These are phyloP conservation scores for Kurtzmaniella quercitrusa DNA, from an alignment of 1,139 yeast species.

Conservation along the genomic window DNA sequence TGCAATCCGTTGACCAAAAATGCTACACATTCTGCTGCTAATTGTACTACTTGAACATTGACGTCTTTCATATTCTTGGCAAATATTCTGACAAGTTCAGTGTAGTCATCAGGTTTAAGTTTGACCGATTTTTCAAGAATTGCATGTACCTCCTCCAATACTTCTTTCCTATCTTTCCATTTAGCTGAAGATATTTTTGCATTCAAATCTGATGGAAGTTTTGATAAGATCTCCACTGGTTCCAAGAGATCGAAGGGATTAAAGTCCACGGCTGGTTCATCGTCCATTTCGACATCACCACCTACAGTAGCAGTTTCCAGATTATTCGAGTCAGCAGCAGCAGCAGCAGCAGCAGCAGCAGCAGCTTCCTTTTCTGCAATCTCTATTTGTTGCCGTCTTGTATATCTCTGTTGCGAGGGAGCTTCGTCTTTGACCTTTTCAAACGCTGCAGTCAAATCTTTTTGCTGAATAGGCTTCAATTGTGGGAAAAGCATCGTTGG, in stretches of 20 bases:
- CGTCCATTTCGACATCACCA: slow-evolving; percentile 43
- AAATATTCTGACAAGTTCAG: slow-evolving; percentile 53
- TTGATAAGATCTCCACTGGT: slow-evolving; percentile 55
- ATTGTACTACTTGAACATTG: slow-evolving; percentile 79
- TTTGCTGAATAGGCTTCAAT: slow-evolving; percentile 88
- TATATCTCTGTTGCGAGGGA: slow-evolving; percentile 54
- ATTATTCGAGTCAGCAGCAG: slow-evolving; percentile 11
- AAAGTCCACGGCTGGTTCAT: slow-evolving; percentile 31
- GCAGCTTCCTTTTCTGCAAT: slow-evolving; percentile 14
- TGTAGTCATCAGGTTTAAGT: slow-evolving; percentile 49
- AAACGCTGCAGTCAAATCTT: slow-evolving; percentile 74
- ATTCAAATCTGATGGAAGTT: slow-evolving; percentile 61
- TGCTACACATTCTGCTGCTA: slow-evolving; percentile 70
- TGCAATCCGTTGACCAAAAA: slow-evolving; percentile 67
- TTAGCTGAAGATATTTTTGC: slow-evolving; percentile 55
- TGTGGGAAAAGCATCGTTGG: slow-evolving; percentile 60
- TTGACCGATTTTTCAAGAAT: slow-evolving; percentile 50
- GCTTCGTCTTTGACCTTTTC: slow-evolving; percentile 41
- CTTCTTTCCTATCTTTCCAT: slow-evolving; percentile 94
- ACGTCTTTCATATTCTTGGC: slow-evolving; percentile 85
- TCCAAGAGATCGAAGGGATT: slow-evolving; percentile 39
- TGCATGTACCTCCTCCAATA: slow-evolving; percentile 61
- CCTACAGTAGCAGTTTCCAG: too few species aligned
- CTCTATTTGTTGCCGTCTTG: slow-evolving; percentile 45
- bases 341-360: slow-evolving; percentile 14